Evolutionary conservation across 2,329 filamentous ascomycete genomes (phyloP), one percentile per base, ranked within the genome.

Genomic region (Rasamsonia emersonii): DNA sequence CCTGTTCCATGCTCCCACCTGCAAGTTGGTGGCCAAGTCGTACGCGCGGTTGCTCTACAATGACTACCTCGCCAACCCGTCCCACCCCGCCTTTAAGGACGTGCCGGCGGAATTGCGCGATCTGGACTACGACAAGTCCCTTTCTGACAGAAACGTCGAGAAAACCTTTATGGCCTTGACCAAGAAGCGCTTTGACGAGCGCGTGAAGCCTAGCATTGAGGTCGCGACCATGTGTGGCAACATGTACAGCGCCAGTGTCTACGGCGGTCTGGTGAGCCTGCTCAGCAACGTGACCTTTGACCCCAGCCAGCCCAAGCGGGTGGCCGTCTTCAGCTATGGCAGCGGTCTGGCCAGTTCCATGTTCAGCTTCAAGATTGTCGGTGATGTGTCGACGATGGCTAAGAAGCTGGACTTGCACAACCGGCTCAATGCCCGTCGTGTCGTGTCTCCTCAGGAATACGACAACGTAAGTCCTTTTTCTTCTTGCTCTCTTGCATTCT

Each of bases 21-120:
- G 84, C 79, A 91, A 91, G 70, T 71, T 86, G 36, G 84, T 91
- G 40, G 70, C 82, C 55, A 91, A 91, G 68, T 86, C 82, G 11
- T 91, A 86, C 56, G 84, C 75, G 38, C 81, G 84, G 45, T 71
- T 91, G 43, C 69, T 89, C 36, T 91, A 91, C 73, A 85, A 89
- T 58, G 84, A 91, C 65, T 91, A 81, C 69, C 71, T 89, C 20
- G 65, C 67, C 58, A 72, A 86, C 59, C 75, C 82, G 28, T 69
- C 76, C 41, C 68, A 71, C 59, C 62, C 78, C 28, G 69, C 69
- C 35, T 91, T 89, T 53, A 73, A 74, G 39, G 81, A 86, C 44
- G 81, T 89, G 21, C 73, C 84, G 32, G 71, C 79, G 24, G 83
- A 88, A 61, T 65, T 89, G 40, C 76, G 79, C 42, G 80, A 85